Conservation (phyloP, 1,284 basidiomycete genomes). For the Veloboletus limbatus region DNA sequence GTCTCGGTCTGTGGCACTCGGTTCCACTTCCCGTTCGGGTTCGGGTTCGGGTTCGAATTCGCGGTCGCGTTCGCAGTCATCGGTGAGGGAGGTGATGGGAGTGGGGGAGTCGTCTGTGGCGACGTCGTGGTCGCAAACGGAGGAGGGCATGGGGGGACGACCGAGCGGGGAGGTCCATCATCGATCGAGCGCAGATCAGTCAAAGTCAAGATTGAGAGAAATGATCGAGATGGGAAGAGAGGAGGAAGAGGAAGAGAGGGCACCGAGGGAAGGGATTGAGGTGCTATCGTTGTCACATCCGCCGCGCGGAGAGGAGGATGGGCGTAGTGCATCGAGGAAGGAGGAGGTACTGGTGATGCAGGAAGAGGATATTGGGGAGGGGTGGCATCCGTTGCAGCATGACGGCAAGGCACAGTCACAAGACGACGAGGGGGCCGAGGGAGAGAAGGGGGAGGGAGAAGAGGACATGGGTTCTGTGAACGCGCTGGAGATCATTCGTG, state of each 20-base stretch:
- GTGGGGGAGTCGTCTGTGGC: slow-evolving; percentile 25
- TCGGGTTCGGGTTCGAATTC: slow-evolving; percentile 11
- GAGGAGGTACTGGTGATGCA: slow-evolving; percentile 20
- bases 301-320: neutral
- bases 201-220: slow-evolving; percentile 11
- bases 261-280: neutral
- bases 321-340: slow-evolving; percentile 8
- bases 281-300: neutral
- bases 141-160: slow-evolving; percentile 7
- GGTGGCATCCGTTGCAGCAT: slow-evolving; percentile 25
- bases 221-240: neutral
- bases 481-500: slow-evolving; percentile 11
- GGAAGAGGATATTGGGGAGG: slow-evolving; percentile 32
- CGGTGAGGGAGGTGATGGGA: slow-evolving; percentile 11
- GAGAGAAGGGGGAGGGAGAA: slow-evolving; percentile 5
- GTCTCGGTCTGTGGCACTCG: slow-evolving; percentile 1
- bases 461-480: slow-evolving; percentile 16
- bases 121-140: slow-evolving; percentile 27
- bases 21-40: neutral
- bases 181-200: slow-evolving; percentile 5
- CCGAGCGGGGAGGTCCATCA: slow-evolving; percentile 9
- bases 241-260: neutral
- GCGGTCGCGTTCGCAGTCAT: slow-evolving; percentile 14
- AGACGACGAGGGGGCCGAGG: slow-evolving; percentile 2
- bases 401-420: slow-evolving; percentile 13